phyloP scores from a whole-genome alignment of 2,329 filamentous ascomycete species.

The Pseudocercospora pini-densiflorae region DNA sequence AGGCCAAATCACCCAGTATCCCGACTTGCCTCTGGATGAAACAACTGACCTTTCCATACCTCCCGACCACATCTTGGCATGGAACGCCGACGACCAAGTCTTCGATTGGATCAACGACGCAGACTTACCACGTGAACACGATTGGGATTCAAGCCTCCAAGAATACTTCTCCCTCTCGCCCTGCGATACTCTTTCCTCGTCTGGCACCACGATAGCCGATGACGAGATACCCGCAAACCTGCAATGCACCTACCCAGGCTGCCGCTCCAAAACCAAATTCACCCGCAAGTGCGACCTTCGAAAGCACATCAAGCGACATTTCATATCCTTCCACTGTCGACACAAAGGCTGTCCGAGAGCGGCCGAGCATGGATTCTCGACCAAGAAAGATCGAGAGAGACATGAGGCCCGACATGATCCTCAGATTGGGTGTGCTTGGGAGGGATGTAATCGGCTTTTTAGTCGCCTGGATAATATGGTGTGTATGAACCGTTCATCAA shows the following conservation, averaged over 20 bases:
- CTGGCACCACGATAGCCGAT: too few species aligned
- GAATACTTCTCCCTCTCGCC: too few species aligned
- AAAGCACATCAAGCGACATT: not conserved
- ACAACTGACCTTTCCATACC: too few species aligned
- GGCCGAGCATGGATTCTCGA: not conserved
- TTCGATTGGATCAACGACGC: too few species aligned
- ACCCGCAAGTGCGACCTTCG: not conserved
- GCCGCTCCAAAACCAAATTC: conserved; percentile 17
- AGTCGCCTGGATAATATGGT: not conserved
- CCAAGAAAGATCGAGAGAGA: not conserved
- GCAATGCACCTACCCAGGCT: not conserved
- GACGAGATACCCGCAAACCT: not conserved
- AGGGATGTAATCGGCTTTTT: not conserved
- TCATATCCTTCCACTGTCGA: not conserved
- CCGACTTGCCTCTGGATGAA: too few species aligned
- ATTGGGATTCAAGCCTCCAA: too few species aligned
- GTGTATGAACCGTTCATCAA: not conserved
- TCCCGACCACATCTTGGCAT: too few species aligned
- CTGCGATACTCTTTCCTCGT: too few species aligned
- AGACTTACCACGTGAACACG: too few species aligned
- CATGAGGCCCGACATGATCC: not conserved
- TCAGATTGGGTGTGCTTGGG: not conserved
- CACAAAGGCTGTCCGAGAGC: not conserved
- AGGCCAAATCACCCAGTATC: too few species aligned
- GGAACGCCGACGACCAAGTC: too few species aligned